These are phyloP conservation scores for Brassica rapa DNA, from an alignment of 345 rosid genomes.

Conservation along the genomic window DNA sequence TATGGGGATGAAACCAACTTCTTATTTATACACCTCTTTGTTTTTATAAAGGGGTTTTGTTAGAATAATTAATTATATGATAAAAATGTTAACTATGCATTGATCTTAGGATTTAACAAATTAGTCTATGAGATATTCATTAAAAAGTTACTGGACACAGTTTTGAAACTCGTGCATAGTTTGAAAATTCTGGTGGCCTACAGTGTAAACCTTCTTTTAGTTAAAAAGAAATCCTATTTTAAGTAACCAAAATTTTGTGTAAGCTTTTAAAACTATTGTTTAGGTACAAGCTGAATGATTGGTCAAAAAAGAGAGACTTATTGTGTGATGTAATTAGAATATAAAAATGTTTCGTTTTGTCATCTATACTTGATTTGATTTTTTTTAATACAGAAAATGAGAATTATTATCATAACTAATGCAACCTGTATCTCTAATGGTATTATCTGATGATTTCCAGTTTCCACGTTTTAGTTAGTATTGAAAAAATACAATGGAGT, in stretches of 20 bases:
- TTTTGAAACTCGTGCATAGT: conserved; percentile 18
- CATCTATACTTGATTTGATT: neutral
- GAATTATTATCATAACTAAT: too few species aligned
- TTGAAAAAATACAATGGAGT: neutral
- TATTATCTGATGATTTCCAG: neutral
- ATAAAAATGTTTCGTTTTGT: too few species aligned
- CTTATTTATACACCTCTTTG: neutral
- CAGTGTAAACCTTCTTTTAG: neutral
- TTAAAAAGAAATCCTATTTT: neutral
- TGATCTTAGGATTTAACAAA: conserved; percentile 17
- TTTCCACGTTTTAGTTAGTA: neutral
- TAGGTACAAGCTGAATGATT: neutral
- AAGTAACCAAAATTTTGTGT: neutral
- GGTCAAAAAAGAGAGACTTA: neutral
- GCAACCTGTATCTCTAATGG: neutral
- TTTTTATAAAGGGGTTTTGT: neutral
- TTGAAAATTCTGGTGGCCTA: conserved; percentile 16
- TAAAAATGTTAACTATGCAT: neutral
- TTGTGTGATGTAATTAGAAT: neutral
- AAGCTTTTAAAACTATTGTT: conserved; percentile 2
- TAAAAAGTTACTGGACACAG: neutral
- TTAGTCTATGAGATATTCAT: neutral
- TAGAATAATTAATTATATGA: neutral
- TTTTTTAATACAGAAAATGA: neutral
- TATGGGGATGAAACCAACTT: conserved; percentile 4